Evolutionary conservation across 1,139 yeast genomes (phyloP), one percentile per base, ranked within the genome.

Genomic region (Suhomyces bokatorum): DNA sequence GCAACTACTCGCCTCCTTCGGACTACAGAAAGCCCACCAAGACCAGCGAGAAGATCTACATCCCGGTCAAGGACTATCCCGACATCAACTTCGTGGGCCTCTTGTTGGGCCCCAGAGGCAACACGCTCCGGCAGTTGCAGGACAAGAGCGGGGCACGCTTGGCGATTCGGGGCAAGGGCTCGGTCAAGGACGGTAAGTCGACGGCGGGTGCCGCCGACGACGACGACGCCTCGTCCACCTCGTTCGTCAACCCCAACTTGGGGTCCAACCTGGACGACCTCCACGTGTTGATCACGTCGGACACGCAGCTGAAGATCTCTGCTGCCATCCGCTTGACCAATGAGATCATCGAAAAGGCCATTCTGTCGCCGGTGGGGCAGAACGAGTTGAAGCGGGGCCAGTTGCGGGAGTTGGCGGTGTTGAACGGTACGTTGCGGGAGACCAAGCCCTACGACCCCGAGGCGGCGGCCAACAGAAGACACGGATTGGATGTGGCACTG

Each of bases 31-130:
- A 88, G 31, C 85, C 87, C 7, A 63, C 67, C 3, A 83, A 80
- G 55, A 83, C 90, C 4, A 77, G 78, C 43, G 97, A 91, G 55
- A 93, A 90, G 64, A 77, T 89, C 42, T 91, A 81, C 61, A 80
- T 95, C 15, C 98, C 99, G 0, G 87, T 81, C 1, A 78, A 83
- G 42, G 95, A 90, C 49, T 86, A 89, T 64, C 98, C 98, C 0
- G 95, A 87, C 42, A 85, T 93, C 54, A 95, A 95, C 67, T 91
- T 91, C 59, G 88, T 93, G 44, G 99, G 99, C 0, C 75, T 87
- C 43, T 70, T 95, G 32, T 68, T 95, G 45, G 99, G 99, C 0
- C 99, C 99, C 28, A 83, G 99, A 72, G 99, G 98, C 16, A 85
- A 87, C 56, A 93, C 97, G 0, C 68, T 91, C 55, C 80, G 88